Conservation (phyloP, 768 basidiomycete genomes). For the Psilocybe tampanensis region DNA sequence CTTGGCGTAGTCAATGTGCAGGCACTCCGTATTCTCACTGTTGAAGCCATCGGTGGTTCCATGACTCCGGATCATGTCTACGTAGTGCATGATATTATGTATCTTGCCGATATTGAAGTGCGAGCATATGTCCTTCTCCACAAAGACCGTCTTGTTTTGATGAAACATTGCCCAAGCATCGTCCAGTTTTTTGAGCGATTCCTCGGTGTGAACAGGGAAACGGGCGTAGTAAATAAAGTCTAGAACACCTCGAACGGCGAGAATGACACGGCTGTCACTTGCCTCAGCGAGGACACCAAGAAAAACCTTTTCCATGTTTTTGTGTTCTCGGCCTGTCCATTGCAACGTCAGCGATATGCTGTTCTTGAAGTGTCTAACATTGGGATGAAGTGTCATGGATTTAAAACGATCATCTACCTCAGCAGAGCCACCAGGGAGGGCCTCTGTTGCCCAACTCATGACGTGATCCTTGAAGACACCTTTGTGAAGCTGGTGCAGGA, state of each 20-base stretch:
- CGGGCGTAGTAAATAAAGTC: conserved; percentile 40
- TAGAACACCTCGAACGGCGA: conserved; percentile 25
- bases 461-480: conserved; percentile 50
- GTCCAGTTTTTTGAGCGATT: conserved; percentile 25
- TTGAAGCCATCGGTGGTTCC: conserved; percentile 35
- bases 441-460: conserved; percentile 30
- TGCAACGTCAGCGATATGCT: conserved; percentile 43
- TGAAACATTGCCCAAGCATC: conserved; percentile 30
- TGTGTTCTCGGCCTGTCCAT: conserved; percentile 46
- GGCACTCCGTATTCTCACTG: conserved; percentile 35
- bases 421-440: conserved; percentile 21
- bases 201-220: conserved; percentile 26
- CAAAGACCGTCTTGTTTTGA: conserved; percentile 30
- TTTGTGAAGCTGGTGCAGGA: conserved; percentile 52
- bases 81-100: conserved; percentile 35
- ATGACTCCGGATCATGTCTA: conserved; percentile 24
- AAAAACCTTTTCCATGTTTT: conserved; percentile 38
- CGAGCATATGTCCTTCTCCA: conserved; percentile 22
- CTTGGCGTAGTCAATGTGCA: conserved; percentile 49
- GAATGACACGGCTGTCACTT: conserved; percentile 18
- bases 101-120: conserved; percentile 46
- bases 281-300: conserved; percentile 31
- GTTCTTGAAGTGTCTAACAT: conserved; percentile 41
- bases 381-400: conserved; percentile 12
- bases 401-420: conserved; percentile 13